These are phyloP conservation scores for Cerrena zonata DNA, from an alignment of 1,284 basidiomycete genomes.

Conservation along the genomic window DNA sequence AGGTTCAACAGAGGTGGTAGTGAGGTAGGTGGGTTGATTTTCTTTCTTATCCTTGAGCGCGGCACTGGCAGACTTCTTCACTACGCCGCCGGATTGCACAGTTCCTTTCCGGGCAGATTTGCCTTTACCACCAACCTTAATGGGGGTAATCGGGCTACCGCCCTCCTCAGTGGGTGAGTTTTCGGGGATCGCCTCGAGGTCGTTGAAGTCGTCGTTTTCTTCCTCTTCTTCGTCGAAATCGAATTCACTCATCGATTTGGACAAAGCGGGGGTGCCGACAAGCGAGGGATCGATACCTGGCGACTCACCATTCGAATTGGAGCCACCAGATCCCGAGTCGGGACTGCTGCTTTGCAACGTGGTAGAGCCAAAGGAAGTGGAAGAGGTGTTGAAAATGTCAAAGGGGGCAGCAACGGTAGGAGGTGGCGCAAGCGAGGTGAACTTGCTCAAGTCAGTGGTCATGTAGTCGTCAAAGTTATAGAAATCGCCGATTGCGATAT, in stretches of 20 bases:
- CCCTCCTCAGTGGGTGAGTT: slow-evolving; percentile 10
- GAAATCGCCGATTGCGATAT: slow-evolving; percentile 28
- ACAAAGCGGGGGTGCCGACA: slow-evolving; percentile 39
- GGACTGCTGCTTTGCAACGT: slow-evolving; percentile 22
- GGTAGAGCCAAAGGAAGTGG: slow-evolving; percentile 6
- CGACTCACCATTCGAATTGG: slow-evolving; percentile 22
- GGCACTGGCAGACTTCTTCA: slow-evolving; percentile 43
- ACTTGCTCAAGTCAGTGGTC: slow-evolving; percentile 39
- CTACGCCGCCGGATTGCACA: slow-evolving; percentile 65
- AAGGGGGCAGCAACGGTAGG: slow-evolving; percentile 29
- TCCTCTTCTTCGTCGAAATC: slow-evolving; percentile 23
- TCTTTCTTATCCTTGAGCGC: slow-evolving; percentile 34
- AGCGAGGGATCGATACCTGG: slow-evolving; percentile 50
- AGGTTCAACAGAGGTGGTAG: slow-evolving; percentile 44
- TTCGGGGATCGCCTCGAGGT: slow-evolving; percentile 16
- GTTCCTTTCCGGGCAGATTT: slow-evolving; percentile 60
- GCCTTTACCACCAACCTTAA: slow-evolving; percentile 56
- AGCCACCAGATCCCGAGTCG: slow-evolving; percentile 19
- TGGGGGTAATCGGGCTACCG: slow-evolving; percentile 28
- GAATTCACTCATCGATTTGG: slow-evolving; percentile 31
- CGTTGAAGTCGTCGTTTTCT: slow-evolving; percentile 15
- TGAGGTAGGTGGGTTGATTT: slow-evolving; percentile 30
- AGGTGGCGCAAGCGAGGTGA: slow-evolving; percentile 26
- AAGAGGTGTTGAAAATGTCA: slow-evolving; percentile 32
- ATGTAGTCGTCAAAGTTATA: slow-evolving; percentile 39